Evolutionary conservation across 169 alveolate genomes (phyloP), one percentile per base, ranked within the genome.

Genomic region (Babesia bigemina): DNA sequence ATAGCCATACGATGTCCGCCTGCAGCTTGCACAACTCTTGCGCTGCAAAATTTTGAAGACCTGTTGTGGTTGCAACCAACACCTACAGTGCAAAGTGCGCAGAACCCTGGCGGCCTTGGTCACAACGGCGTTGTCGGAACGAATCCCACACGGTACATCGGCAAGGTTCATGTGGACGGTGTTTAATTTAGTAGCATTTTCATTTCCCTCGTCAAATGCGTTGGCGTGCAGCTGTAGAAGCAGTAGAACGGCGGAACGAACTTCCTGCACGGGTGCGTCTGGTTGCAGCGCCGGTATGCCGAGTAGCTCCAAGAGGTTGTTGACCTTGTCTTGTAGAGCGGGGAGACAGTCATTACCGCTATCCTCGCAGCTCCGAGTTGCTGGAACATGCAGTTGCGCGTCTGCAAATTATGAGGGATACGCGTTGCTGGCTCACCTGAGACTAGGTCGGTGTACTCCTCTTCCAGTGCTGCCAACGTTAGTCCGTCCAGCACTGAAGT

Each of bases 1-100:
- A 48, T 33, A 78, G 63, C 82, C 86, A 66, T 17, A 78, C 36
- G 8, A 62, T 49, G 19, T 78, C 81, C 12, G 79, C 56, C 73
- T 78, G 86, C 28, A 78, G 71, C 57, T 62, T 70, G 39, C 75
- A 63, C 12, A 78, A 65, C 21, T 78, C 81, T 39, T 70, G 39
- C 10, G 86, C 81, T 77, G 63, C 53, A 66, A 67, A 69, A 9
- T 28, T 16, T 29, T 47, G 22, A 45, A 21, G 10, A 1, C 26
- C 49, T 14, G 19, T 12, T 11, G 4, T 11, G 8, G 26, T 22
- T 47, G 2, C 21, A 22, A 36, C 22, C 12, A 62, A n/a, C 47
- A 66, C 81, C 6, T 67, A 56, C 74, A 48, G 71, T 66, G 70
- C 44, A 67, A 24, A 24, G 50, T 53, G 42, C 79, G 36, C 53